Percentiles rank a stretch among this genome's conserved stretches.
phyloP scores from a whole-genome alignment of 1,139 yeast genomes.

The Candida mesenterica region DNA sequence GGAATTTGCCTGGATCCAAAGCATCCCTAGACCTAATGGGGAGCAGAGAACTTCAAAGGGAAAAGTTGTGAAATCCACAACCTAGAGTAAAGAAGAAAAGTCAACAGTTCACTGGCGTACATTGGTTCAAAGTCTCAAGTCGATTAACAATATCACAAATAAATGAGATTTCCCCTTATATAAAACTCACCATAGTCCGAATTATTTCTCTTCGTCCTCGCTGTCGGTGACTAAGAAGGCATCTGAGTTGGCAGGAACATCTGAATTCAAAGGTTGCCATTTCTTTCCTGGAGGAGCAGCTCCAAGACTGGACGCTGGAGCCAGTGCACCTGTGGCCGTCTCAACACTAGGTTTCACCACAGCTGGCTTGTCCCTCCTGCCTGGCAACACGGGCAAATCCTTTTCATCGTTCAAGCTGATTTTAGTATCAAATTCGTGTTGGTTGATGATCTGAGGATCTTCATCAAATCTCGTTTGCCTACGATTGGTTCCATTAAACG shows the following conservation, averaged over 20 bases:
- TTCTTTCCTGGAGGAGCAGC: conserved; percentile 27
- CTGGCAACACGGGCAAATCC: conserved; percentile 1
- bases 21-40: too few relatives aligned
- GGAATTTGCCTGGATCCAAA: too few relatives aligned
- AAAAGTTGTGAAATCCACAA: too few relatives aligned
- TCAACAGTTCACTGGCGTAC: too few relatives aligned
- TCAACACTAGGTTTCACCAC: background rate
- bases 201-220: conserved; percentile 61
- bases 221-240: conserved; percentile 78
- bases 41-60: too few relatives aligned
- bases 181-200: too few relatives aligned
- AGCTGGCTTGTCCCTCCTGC: conserved; percentile 3
- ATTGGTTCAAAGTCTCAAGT: too few relatives aligned
- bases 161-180: too few relatives aligned
- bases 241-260: conserved; percentile 61
- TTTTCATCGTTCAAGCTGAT: conserved; percentile 26
- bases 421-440: conserved; percentile 52
- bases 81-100: too few relatives aligned
- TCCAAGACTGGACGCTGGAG: background rate
- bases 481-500: conserved; percentile 27
- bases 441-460: conserved; percentile 51
- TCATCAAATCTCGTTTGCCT: conserved; percentile 47
- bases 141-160: too few relatives aligned
- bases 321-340: conserved; percentile 2
- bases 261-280: conserved; percentile 64